Percentiles rank a stretch among this genome's conserved stretches.
Conservation (phyloP, 1,284 basidiomycete species). For the Farysia itapuensis region DNA sequence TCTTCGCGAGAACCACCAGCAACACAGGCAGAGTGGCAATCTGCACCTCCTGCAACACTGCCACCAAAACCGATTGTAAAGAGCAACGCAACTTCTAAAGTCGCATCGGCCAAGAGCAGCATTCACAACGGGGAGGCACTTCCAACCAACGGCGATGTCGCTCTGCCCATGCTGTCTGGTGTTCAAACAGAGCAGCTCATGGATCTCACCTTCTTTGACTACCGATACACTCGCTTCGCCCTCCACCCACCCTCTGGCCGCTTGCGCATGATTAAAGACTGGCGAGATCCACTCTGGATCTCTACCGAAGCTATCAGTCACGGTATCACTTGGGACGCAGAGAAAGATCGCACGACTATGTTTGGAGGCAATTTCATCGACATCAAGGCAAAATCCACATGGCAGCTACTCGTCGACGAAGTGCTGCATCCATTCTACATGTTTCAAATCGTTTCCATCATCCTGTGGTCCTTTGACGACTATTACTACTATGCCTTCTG, state of each 20-base stretch:
- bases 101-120: slow-evolving; percentile 31
- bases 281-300: slow-evolving; percentile 83
- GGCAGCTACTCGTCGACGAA: slow-evolving; percentile 80
- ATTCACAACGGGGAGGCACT: slow-evolving; percentile 26
- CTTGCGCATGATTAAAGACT: slow-evolving; percentile 82
- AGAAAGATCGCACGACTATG: slow-evolving; percentile 63
- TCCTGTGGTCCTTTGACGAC: slow-evolving; percentile 90
- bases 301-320: slow-evolving; percentile 62
- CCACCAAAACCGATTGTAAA: slow-evolving; percentile 25
- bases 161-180: slow-evolving; percentile 42
- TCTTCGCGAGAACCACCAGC: slow-evolving; percentile 53
- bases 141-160: slow-evolving; percentile 4
- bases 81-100: slow-evolving; percentile 29
- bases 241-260: slow-evolving; percentile 81
- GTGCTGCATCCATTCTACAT: slow-evolving; percentile 63
- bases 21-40: slow-evolving; percentile 51
- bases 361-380: slow-evolving; percentile 90
- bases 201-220: slow-evolving; percentile 63
- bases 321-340: slow-evolving; percentile 45
- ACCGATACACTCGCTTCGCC: slow-evolving; percentile 85
- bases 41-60: slow-evolving; percentile 16
- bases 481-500: slow-evolving; percentile 95
- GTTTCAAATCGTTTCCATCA: slow-evolving; percentile 94
- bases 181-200: slow-evolving; percentile 53
- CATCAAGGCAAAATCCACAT: slow-evolving; percentile 80